Base-by-base conservation (phyloP, 352 stramenopile genomes). In the Globisporangium camurandrum region DNA sequence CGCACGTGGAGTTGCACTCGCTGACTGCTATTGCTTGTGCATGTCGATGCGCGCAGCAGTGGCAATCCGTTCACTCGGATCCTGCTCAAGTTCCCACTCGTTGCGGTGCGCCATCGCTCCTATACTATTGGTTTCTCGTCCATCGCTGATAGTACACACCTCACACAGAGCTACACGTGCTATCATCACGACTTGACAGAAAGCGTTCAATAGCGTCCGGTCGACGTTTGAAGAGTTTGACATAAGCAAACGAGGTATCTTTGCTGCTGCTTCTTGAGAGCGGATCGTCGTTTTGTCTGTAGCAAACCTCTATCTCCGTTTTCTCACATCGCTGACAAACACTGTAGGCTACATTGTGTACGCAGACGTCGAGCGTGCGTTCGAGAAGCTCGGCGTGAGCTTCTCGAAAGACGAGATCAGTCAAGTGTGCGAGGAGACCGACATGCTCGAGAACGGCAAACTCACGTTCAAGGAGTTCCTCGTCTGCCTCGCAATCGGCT, bases 401-500 rank as follows among this genome's bases (percentile, higher is more conserved):
- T 88, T 89, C 41, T 85, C 78, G 20, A 60, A 68, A 20, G 76
- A 86, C 26, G 81, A 92, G 46, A 80, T 88, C 46, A 43, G 65
- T 4, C 73, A 90, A 49, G 75, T 88, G 16, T 87, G 89, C 44
- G 58, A 86, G 39, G 83, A 93, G 49, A 89, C 83, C 27, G 84
- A 95, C 50, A 87, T 95, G 74, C 66, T 75, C 48, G 72, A 92
- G 49, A 78, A 84, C 50, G 81, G 81, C 42, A 66, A 66, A 33
- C 71, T 95, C 16, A 87, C 59, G 23, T 95, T 95, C 57, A 93
- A 92, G 47, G 85, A 94, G 59, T 94, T 94, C 37, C 75, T 95
- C 43, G 75, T 90, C 6, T 93, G 81, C 33, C 75, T 95, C 38
- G 84, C 79, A 0, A 88, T 95, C 26, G 79, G 71, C 27, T 95